Base-by-base conservation (phyloP, 2,329 filamentous ascomycete genomes). In the Spiromastix sp. region DNA sequence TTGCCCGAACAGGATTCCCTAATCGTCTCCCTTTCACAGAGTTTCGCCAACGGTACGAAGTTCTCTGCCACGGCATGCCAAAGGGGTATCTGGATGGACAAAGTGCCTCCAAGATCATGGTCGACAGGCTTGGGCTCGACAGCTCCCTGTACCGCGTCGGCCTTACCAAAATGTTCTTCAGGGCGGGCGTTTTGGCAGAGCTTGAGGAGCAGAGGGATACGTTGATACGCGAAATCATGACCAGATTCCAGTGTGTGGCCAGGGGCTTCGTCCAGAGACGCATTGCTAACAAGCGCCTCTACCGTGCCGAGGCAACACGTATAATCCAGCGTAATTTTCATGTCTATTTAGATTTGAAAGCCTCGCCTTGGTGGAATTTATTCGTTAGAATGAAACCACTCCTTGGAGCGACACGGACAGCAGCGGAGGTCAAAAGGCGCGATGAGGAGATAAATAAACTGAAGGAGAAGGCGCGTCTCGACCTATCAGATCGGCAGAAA, bases 341-440 rank as follows among this genome's bases (percentile, higher is more conserved):
- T 33, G 80, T 91, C 2, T 98, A 98, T 49, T 73, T 93, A 4
- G 77, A 93, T 40, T 75, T 99, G 15, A 86, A 84, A 49, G 75
- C 85, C 29, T 95, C 87, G 51, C 91, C 91, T 2, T 99, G 93
- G 93, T 99, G 93, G 93, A 81, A 85, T 48, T 71, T 99, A 4
- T 84, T 95, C 46, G 79, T 87, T 5, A 82, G 85, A 51, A 96
- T 98, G 87, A 89, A 89, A 54, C 91, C 91, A 16, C 70, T 99
- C 22, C 70, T 99, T 8, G 91, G 93, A 26, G 85, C 86, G 11
- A 95, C 93, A 12, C 75, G 87, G 30, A 93, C 87, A 37, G 86
- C 86, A 1, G 81, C 82, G 8, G 91, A 98, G 57, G 86, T 98
- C 29, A 95, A 94, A 67, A 87, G 85, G 55, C 75, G 89, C 21